These are phyloP conservation scores for Dendrobium catenatum DNA, from an alignment of 106 monocot genomes.

Conservation along the genomic window DNA sequence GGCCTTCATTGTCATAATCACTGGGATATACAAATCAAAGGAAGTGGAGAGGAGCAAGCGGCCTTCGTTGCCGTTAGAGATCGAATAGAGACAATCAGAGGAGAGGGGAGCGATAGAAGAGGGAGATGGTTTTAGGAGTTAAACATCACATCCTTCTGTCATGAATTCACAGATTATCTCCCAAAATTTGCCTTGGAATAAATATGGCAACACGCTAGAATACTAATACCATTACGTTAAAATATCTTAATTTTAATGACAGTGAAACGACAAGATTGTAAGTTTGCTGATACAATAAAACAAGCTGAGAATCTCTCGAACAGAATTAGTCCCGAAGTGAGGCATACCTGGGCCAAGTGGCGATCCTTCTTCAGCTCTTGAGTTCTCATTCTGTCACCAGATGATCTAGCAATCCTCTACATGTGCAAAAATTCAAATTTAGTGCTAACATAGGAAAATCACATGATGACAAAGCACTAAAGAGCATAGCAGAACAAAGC, in stretches of 20 bases:
- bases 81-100: no score
- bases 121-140: background rate
- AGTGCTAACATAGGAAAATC: background rate
- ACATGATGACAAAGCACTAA: background rate
- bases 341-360: conserved; percentile 58
- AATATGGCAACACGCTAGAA: background rate
- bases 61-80: no score
- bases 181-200: background rate
- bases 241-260: background rate
- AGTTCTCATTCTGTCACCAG: conserved; percentile 69
- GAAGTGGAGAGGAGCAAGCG: no score
- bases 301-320: background rate
- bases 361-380: conserved; percentile 66
- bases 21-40: no score
- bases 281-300: background rate
- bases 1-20: no score
- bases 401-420: conserved; percentile 72
- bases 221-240: background rate
- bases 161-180: background rate
- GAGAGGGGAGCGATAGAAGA: no score
- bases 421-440: background rate
- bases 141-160: background rate
- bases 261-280: background rate
- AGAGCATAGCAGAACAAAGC: background rate
- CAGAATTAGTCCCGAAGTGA: background rate